phyloP scores from a whole-genome alignment of 108 stramenopile genomes.

The Skeletonema menzelii region DNA sequence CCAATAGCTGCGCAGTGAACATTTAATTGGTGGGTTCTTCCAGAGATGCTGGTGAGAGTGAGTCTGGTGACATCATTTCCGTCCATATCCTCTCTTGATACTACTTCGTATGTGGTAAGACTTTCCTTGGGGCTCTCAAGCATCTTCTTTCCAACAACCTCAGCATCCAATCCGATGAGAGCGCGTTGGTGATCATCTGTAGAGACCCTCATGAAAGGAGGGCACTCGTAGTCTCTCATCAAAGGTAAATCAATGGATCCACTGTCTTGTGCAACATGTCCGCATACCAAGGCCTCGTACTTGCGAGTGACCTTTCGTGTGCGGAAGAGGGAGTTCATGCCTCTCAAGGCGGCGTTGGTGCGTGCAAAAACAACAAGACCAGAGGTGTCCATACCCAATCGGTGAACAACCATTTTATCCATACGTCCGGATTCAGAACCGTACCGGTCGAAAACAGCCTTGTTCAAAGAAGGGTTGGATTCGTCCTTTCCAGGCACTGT shows the following conservation, averaged over 20 bases:
- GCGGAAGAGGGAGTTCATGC: conserved; percentile 71
- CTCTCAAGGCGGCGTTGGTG: conserved; percentile 72
- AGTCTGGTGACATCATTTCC: conserved; percentile 79
- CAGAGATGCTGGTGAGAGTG: conserved; percentile 72
- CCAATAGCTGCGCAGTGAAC: conserved; percentile 87
- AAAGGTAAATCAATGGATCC: conserved; percentile 75
- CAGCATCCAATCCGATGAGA: conserved; percentile 56
- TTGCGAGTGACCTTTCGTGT: conserved; percentile 67
- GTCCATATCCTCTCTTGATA: conserved; percentile 59
- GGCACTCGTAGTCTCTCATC: conserved; percentile 80
- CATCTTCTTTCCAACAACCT: conserved; percentile 68
- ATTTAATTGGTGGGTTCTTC: conserved; percentile 87
- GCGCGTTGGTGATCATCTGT: conserved; percentile 77
- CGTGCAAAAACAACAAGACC: conserved; percentile 78
- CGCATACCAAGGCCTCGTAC: conserved; percentile 83
- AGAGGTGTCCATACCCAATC: conserved; percentile 86
- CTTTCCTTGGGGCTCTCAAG: conserved; percentile 76
- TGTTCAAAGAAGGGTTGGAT: conserved; percentile 60
- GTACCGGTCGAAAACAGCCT: conserved; percentile 66
- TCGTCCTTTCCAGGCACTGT: conserved; percentile 65
- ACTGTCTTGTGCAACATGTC: conserved; percentile 65
- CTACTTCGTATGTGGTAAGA: conserved; percentile 71
- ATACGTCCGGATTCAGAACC: conserved; percentile 60
- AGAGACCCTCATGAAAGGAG: conserved; percentile 82
- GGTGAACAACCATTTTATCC: conserved; percentile 87